Base-by-base conservation (phyloP, 176 grass and related monocot genomes). In the Olyra latifolia region DNA sequence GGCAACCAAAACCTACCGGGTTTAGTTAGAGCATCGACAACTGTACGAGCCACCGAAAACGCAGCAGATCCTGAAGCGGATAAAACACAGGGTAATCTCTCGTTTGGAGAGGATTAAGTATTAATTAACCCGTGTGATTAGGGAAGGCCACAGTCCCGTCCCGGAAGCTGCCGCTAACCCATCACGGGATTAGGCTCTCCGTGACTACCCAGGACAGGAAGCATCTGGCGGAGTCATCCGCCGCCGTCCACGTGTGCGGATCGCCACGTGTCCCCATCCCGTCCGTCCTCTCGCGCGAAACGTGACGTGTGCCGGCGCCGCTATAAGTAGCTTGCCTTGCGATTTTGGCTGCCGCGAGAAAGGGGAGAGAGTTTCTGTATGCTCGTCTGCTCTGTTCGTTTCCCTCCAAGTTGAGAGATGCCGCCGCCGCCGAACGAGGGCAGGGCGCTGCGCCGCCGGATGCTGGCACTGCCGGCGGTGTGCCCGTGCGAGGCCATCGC, bases 401-500 rank as follows among this genome's bases (percentile, higher is more conserved):
- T 56, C 50, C 57, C 57, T 48, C 58, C 57, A 63, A 63, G 32
- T 61, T 8, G 62, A 14, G 35, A 27, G 16, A 75, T 77, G 59
- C 70, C 71, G 6, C 22, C 30, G 2, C 30, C 32, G 32, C 32
- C 32, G 32, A 35, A 80, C 25, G 75, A 86, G 8, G 53, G 76
- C 10, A 64, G 3, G 84, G 30, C 12, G 77, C 60, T 50, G 62
- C 32, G 28, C 2, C 82, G 82, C 40, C 63, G 77, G 78, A 85
- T 91, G 46, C 80, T 97, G 40, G 63, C 64, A 41, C 75, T 92
- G 10, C 73, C 89, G 8, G 85, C 85, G 59, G 87, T 98, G 46
- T 89, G 87, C 68, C 92, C 92, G 32, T 88, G 95, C 80, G 88
- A 90, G 44, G 80, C 40, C 46, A 90, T 91, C 83, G 82, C 73